Base-by-base conservation (phyloP, 2,329 filamentous ascomycete species). In the Aspergillus latus region DNA sequence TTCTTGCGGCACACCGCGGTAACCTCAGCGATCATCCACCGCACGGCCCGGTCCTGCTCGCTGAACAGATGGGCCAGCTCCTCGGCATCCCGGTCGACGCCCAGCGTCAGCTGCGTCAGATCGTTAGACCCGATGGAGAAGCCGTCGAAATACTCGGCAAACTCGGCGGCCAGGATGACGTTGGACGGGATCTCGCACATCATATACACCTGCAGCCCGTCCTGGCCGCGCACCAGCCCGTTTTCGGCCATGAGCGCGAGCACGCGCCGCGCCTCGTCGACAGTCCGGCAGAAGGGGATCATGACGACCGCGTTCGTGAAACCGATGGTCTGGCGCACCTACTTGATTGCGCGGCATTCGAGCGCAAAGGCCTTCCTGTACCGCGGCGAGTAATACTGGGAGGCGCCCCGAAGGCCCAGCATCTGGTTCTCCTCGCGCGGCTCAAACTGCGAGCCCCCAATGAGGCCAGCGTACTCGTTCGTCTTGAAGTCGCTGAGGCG, bases 141-240 rank as follows among this genome's bases (percentile, higher is more conserved):
- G 1, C 73, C 73, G 40, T 76, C 74, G 59, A 76, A 76, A 50
- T 71, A 58, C n/a, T 70, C 55, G 1, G 68, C 62, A 54, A 76
- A 76, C 29, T 66, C 49, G 1, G 58, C 64, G 1, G 73, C 74
- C 7, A 75, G 60, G 40, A 76, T 75, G 13, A 75, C 72, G 37
- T 76, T 76, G 10, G 72, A 73, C 0, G 73, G 74, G 26, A 76
- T 76, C 61, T 76, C 73, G 56, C 73, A 75, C 73, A 76, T 76
- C 43, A 75, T 69, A 51, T 76, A 76, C 40, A 76, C 70, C 54
- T 73, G 52, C 4, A 76, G 64, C 5, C 71, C 72, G 2, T 68
- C 62, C 43, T 72, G 67, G 11, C 73, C 72, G 9, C 74, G 68
- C 51, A 49, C 54, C n/a, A 76, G 70, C 1, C 74, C 73, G 47